Evolutionary conservation across 2,329 filamentous ascomycete species (phyloP).

Genomic region (Diaporthe vexans): DNA sequence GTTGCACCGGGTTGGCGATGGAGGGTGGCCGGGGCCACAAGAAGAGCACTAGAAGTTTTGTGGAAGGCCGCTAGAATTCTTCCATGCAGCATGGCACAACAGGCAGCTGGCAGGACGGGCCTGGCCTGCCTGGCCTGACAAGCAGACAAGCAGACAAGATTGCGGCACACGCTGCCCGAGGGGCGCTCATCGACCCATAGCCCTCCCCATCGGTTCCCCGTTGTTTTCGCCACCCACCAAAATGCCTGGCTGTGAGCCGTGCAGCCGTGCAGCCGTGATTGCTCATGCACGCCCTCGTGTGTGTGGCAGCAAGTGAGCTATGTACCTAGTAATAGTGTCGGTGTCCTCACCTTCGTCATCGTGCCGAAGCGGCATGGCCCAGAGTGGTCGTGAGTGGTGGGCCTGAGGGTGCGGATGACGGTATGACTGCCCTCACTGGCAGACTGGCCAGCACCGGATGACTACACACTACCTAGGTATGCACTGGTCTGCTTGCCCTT

Average conservation of each 20-base stretch:
- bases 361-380: background rate
- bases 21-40: constrained; percentile 12
- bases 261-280: background rate
- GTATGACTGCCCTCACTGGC: background rate
- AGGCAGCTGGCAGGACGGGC: background rate
- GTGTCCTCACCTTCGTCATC: constrained; percentile 2
- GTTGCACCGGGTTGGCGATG: background rate
- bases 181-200: background rate
- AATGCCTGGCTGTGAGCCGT: background rate
- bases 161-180: constrained; percentile 10
- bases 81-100: constrained; percentile 10
- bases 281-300: too few species aligned
- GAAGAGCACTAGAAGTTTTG: constrained; percentile 37
- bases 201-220: constrained; percentile 18
- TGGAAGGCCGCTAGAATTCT: constrained; percentile 37
- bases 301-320: too few species aligned
- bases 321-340: background rate
- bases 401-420: background rate
- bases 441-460: too few species aligned
- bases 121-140: too few species aligned
- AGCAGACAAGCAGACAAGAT: too few species aligned
- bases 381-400: background rate
- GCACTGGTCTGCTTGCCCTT: background rate
- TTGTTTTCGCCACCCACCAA: constrained; percentile 8
- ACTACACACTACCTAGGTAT: too few species aligned